phyloP scores from a whole-genome alignment of 2,329 filamentous ascomycete species.

The Aspergillus melleus region DNA sequence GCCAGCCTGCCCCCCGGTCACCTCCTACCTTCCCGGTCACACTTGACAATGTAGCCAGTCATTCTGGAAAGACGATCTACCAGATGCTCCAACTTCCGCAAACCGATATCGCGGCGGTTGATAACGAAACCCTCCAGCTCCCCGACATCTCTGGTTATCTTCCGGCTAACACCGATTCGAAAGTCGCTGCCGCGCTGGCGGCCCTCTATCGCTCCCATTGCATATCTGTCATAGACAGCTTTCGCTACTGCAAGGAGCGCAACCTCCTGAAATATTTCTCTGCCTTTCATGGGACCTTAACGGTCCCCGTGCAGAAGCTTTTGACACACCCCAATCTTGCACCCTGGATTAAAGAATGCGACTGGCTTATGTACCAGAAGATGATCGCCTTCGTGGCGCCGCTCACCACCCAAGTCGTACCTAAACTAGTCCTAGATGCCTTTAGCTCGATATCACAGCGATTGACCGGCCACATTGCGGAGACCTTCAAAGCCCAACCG shows the following conservation, averaged over 20 bases:
- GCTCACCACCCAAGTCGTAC: constrained; percentile 88
- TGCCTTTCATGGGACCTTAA: constrained; percentile 93
- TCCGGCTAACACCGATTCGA: constrained; percentile 76
- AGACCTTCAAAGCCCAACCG: constrained; percentile 82
- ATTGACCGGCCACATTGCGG: constrained; percentile 77
- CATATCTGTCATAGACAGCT: constrained; percentile 91
- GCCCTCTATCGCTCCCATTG: constrained; percentile 93
- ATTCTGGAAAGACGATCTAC: constrained; percentile 40
- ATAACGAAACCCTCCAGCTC: constrained; percentile 72
- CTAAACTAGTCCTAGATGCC: constrained; percentile 81
- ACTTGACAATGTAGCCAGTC: constrained; percentile 37
- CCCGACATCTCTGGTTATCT: constrained; percentile 83
- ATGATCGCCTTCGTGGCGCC: constrained; percentile 91
- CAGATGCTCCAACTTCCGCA: constrained; percentile 42
- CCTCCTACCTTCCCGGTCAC: constrained; percentile 34
- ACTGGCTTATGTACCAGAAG: constrained; percentile 93
- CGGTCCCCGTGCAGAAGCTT: constrained; percentile 92
- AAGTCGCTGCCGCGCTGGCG: constrained; percentile 80
- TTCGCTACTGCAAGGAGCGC: constrained; percentile 95
- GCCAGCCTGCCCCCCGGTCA: constrained; percentile 28
- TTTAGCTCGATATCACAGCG: constrained; percentile 82
- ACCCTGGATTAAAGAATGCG: constrained; percentile 92
- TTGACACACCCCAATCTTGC: constrained; percentile 79
- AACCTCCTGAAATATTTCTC: constrained; percentile 94
- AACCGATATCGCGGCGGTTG: constrained; percentile 43